These are phyloP conservation scores for Stephania cephalantha DNA, from an alignment of 164 flowering plant species.

Conservation along the genomic window DNA sequence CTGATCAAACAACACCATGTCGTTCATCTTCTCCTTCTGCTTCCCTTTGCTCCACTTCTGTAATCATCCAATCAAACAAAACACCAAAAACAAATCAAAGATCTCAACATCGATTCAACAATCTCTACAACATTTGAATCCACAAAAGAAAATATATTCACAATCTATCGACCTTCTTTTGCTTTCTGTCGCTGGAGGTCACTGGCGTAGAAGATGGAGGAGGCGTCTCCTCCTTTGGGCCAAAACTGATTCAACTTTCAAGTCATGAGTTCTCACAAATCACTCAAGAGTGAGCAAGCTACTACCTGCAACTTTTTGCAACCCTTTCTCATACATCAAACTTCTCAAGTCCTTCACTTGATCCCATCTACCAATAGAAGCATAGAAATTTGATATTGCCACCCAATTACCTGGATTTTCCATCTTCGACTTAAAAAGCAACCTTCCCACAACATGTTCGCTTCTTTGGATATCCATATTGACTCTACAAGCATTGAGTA, in stretches of 20 bases:
- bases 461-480: conserved; percentile 37
- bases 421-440: conserved; percentile 39
- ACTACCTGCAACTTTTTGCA: conserved; percentile 40
- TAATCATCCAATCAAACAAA: not conserved
- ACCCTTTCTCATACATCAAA: conserved; percentile 30
- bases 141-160: not conserved
- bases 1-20: conserved; percentile 20
- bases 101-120: not conserved
- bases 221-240: conserved; percentile 14
- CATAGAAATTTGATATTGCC: conserved; percentile 47
- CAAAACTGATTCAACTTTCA: no score
- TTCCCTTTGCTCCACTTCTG: conserved; percentile 23
- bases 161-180: conserved; percentile 14
- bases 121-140: not conserved
- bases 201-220: conserved; percentile 18
- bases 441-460: conserved; percentile 44
- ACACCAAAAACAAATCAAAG: not conserved
- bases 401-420: conserved; percentile 38
- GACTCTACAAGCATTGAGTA: conserved; percentile 42
- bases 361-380: conserved; percentile 51
- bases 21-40: conserved; percentile 23
- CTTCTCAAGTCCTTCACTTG: conserved; percentile 34
- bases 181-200: conserved; percentile 18
- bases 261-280: not conserved
- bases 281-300: conserved; percentile 30